These are phyloP conservation scores for Monilinia vaccinii-corymbosi DNA, from an alignment of 2,329 filamentous ascomycete genomes.

Conservation along the genomic window DNA sequence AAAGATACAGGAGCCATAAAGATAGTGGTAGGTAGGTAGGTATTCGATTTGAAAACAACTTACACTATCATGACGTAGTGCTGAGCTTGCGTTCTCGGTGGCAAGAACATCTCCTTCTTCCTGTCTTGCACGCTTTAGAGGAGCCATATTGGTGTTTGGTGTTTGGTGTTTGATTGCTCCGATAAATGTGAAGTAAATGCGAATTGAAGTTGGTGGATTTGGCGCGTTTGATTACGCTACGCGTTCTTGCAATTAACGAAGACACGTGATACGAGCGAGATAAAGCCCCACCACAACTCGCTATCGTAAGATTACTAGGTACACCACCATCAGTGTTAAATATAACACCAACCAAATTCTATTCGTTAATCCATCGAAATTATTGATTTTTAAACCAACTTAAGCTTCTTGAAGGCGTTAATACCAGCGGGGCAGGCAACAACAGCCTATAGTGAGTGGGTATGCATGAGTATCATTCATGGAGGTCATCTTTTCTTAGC, in stretches of 20 bases:
- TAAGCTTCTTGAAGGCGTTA: too few species aligned
- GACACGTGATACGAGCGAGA: background rate
- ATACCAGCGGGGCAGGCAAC: background rate
- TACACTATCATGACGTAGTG: conserved; percentile 16
- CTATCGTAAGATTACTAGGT: too few species aligned
- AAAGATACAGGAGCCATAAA: background rate
- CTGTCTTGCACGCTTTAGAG: conserved; percentile 33
- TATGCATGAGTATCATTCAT: background rate
- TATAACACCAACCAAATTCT: background rate
- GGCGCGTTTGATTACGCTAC: background rate
- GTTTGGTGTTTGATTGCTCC: background rate
- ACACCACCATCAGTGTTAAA: too few species aligned
- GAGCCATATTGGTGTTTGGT: conserved; percentile 30
- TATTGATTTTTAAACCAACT: background rate
- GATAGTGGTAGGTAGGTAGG: background rate
- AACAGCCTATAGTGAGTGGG: background rate
- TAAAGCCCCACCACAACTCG: too few species aligned
- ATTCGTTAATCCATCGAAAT: background rate
- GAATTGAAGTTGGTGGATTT: background rate
- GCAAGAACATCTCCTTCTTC: conserved; percentile 29
- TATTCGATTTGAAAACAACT: background rate
- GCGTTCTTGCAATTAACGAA: background rate
- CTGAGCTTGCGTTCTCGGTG: conserved; percentile 25
- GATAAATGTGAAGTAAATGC: background rate
- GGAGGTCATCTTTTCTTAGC: background rate